Evolutionary conservation across 2,329 filamentous ascomycete genomes (phyloP).

Genomic region (Dendryphion nanum): DNA sequence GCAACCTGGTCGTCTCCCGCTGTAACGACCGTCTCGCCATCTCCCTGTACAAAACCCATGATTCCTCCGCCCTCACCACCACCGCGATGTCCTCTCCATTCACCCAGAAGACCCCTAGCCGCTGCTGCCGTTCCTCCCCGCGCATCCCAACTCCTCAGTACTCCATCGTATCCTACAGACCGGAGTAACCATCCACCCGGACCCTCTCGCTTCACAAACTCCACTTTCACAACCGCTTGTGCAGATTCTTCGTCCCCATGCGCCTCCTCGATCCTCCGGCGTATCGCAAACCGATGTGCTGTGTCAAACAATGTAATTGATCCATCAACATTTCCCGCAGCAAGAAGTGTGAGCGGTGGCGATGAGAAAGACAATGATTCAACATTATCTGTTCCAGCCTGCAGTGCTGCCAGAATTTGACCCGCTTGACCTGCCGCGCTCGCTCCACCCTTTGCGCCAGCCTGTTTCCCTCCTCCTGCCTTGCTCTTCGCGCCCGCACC

Average conservation of each 20-base stretch:
- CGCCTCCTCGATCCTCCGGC: constrained; percentile 75
- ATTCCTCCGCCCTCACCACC: constrained; percentile 86
- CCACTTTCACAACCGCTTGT: constrained; percentile 88
- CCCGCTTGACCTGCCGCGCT: constrained; percentile 54
- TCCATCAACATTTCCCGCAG: constrained; percentile 63
- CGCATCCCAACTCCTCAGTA: constrained; percentile 84
- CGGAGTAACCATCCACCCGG: constrained; percentile 69
- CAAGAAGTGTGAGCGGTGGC: constrained; percentile 60
- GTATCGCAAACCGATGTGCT: constrained; percentile 80
- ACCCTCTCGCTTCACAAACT: constrained; percentile 65
- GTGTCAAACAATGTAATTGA: constrained; percentile 84
- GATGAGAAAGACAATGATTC: constrained; percentile 70
- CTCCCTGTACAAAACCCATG: constrained; percentile 80
- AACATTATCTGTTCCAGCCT: constrained; percentile 75
- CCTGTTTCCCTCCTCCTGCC: constrained; percentile 46
- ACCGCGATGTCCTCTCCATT: constrained; percentile 88
- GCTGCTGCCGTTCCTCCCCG: constrained; percentile 65
- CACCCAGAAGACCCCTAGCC: constrained; percentile 70
- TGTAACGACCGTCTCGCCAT: constrained; percentile 76
- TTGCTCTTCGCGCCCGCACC: constrained; percentile 51
- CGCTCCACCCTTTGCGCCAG: constrained; percentile 38
- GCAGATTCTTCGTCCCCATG: constrained; percentile 72
- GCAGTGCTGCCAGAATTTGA: constrained; percentile 77
- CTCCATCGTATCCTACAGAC: constrained; percentile 87
- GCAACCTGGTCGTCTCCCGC: constrained; percentile 73